phyloP scores from a whole-genome alignment of 2,329 filamentous ascomycete genomes.

The Diaporthe citri region DNA sequence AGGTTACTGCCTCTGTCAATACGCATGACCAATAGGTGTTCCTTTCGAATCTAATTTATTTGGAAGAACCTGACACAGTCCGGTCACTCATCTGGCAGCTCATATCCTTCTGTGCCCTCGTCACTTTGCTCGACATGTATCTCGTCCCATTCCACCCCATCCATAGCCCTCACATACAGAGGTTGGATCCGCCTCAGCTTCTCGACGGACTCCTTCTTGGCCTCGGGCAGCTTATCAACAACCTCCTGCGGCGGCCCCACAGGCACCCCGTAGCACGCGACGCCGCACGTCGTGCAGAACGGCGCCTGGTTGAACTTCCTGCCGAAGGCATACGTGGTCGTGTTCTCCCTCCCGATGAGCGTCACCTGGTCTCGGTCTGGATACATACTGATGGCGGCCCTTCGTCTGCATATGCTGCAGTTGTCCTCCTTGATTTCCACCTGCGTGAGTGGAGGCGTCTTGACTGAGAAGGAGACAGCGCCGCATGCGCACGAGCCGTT shows the following conservation, averaged over 20 bases:
- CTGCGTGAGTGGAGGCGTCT: constrained; percentile 45
- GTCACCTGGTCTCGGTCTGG: constrained; percentile 46
- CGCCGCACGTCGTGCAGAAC: constrained; percentile 49
- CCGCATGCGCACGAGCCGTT: constrained; percentile 48
- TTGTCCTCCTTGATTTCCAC: constrained; percentile 58
- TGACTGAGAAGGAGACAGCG: constrained; percentile 42
- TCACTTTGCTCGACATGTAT: constrained; percentile 43
- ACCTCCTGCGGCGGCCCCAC: constrained; percentile 49
- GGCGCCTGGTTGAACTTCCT: constrained; percentile 44
- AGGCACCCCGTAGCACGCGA: constrained; percentile 45
- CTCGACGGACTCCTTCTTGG: constrained; percentile 43
- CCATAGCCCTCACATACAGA: constrained; percentile 36
- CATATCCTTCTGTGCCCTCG: constrained; percentile 47
- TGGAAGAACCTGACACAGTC: background rate
- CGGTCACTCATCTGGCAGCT: constrained; percentile 21
- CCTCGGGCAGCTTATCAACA: constrained; percentile 46
- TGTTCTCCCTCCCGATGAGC: constrained; percentile 46
- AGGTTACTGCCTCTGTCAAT: background rate
- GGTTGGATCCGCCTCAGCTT: constrained; percentile 32
- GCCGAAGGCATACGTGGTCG: constrained; percentile 45
- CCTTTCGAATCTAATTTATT: background rate
- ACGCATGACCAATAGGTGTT: background rate
- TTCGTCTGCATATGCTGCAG: constrained; percentile 50
- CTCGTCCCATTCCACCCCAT: constrained; percentile 36
- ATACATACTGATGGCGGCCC: constrained; percentile 49